phyloP scores from a whole-genome alignment of 331 rosid genomes.

The Quercus lobata region DNA sequence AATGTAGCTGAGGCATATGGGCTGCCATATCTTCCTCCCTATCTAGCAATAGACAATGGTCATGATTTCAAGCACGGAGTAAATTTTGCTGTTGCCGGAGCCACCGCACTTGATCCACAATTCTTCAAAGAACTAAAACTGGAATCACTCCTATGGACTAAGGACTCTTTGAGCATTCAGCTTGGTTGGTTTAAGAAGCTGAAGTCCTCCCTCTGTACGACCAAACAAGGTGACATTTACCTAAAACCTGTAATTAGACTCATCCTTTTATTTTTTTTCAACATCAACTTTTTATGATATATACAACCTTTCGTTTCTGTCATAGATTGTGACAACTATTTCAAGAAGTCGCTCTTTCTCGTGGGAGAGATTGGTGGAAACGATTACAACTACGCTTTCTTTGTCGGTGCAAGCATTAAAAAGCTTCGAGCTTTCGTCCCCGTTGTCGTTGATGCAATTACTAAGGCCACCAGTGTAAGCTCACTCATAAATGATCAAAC shows the following conservation, averaged over 20 bases:
- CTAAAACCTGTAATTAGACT: neutral
- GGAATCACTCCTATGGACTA: slow-evolving; percentile 44
- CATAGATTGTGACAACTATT: slow-evolving; percentile 40
- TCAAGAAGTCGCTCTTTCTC: slow-evolving; percentile 56
- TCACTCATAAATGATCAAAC: too few species aligned
- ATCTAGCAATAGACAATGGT: slow-evolving; percentile 30
- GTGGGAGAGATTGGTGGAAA: slow-evolving; percentile 86
- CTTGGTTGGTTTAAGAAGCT: slow-evolving; percentile 68
- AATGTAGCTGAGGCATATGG: slow-evolving; percentile 58
- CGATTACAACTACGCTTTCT: slow-evolving; percentile 56
- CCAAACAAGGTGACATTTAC: slow-evolving; percentile 44
- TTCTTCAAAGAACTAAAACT: slow-evolving; percentile 33
- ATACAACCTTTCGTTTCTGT: neutral
- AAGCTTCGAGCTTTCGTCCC: slow-evolving; percentile 46
- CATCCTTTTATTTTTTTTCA: neutral
- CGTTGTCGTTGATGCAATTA: slow-evolving; percentile 43
- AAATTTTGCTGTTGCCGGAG: slow-evolving; percentile 77
- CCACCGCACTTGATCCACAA: slow-evolving; percentile 54
- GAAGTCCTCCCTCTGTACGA: slow-evolving; percentile 54
- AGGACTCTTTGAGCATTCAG: slow-evolving; percentile 49
- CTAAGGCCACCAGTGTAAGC: slow-evolving; percentile 44
- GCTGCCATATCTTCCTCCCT: slow-evolving; percentile 59
- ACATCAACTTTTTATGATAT: neutral
- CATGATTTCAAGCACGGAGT: slow-evolving; percentile 35
- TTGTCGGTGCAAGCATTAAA: slow-evolving; percentile 30